Evolutionary conservation across 192 early-diverging fungal species (phyloP).

Genomic region (Chytriomyces sp.): DNA sequence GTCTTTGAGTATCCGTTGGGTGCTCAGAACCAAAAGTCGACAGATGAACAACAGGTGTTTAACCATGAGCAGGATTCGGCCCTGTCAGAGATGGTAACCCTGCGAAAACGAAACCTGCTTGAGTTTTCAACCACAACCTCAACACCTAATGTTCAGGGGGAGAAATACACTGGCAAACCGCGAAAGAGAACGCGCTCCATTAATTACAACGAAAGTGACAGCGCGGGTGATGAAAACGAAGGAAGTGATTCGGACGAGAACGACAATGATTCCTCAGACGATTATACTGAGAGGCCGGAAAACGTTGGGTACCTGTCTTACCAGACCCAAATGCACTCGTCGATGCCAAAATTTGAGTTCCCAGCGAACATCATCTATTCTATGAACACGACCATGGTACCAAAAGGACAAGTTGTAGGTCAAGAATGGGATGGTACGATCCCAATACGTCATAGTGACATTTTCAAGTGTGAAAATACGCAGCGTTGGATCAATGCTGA

Average conservation of each 20-base stretch:
- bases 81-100: neutral
- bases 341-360: neutral
- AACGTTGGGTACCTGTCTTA: neutral
- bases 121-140: neutral
- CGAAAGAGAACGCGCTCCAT: no score
- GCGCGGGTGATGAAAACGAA: neutral
- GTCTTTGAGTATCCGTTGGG: no score
- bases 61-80: no score
- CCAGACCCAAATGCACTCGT: neutral
- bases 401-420: neutral
- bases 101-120: neutral
- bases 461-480: neutral
- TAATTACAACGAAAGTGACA: no score
- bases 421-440: neutral
- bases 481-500: neutral
- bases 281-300: neutral
- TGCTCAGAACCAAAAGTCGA: no score
- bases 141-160: constrained; percentile 20
- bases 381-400: neutral
- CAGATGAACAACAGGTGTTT: no score
- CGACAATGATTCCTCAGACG: neutral
- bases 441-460: neutral
- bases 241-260: neutral
- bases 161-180: neutral
- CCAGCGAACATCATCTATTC: neutral